Conservation (phyloP, 1,284 basidiomycete species). For the Tylopilus sp. region DNA sequence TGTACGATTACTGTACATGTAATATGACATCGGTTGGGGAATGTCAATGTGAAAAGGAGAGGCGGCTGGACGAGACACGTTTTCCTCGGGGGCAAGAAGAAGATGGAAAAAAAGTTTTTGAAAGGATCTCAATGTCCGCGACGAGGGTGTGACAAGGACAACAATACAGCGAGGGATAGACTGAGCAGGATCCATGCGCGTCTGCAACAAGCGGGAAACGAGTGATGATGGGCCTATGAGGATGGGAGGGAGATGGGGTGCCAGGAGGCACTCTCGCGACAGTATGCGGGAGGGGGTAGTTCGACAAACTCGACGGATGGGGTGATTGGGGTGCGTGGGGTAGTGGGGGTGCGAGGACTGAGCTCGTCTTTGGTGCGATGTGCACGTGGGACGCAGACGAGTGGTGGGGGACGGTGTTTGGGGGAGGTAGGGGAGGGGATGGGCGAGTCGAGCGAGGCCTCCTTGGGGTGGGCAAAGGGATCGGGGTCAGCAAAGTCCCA, state of each 20-base stretch:
- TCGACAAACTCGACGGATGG: slow-evolving; percentile 28
- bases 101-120: background rate
- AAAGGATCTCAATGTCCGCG: background rate
- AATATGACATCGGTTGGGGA: no score
- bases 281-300: slow-evolving; percentile 41
- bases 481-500: slow-evolving; percentile 48
- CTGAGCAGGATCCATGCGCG: no score
- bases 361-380: slow-evolving; percentile 36
- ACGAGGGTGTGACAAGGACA: background rate
- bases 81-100: background rate
- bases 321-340: slow-evolving; percentile 16
- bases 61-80: background rate
- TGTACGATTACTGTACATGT: background rate
- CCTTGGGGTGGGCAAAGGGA: slow-evolving; percentile 23
- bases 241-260: no score
- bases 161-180: no score
- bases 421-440: background rate
- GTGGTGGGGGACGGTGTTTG: slow-evolving; percentile 31
- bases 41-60: background rate
- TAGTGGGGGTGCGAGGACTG: slow-evolving; percentile 26
- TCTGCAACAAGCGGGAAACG: no score
- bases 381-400: slow-evolving; percentile 17
- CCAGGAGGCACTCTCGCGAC: background rate
- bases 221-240: no score
- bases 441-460: slow-evolving; percentile 1